These are phyloP conservation scores for Gremmenia infestans DNA, from an alignment of 2,329 filamentous ascomycete genomes.

Conservation along the genomic window DNA sequence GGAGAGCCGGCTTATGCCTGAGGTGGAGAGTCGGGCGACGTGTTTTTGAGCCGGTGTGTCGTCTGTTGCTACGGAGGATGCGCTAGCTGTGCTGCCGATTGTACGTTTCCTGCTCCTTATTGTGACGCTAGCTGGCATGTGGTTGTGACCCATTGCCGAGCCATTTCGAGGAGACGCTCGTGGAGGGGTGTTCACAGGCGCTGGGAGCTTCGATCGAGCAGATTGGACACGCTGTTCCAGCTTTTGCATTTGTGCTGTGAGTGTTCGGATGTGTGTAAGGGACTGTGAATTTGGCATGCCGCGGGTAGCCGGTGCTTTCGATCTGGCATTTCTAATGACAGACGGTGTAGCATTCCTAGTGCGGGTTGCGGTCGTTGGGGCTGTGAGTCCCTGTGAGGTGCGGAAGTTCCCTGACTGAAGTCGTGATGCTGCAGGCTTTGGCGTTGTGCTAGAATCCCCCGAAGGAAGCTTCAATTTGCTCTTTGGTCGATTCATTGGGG, in stretches of 20 bases:
- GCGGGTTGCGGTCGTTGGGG: slow-evolving; percentile 17
- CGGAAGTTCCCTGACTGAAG: slow-evolving; percentile 20
- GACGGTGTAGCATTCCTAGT: slow-evolving; percentile 31
- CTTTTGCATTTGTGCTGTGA: slow-evolving; percentile 96
- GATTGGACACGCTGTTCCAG: slow-evolving; percentile 91
- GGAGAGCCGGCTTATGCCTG: slow-evolving; percentile 57
- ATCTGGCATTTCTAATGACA: slow-evolving; percentile 36
- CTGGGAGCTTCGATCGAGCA: slow-evolving; percentile 85
- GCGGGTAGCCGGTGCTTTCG: slow-evolving; percentile 36
- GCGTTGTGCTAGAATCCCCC: slow-evolving; percentile 48
- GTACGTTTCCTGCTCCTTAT: slow-evolving; percentile 67
- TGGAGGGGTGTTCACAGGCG: slow-evolving; percentile 71
- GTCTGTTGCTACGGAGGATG: slow-evolving; percentile 24
- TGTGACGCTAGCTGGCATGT: slow-evolving; percentile 53
- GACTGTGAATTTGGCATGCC: slow-evolving; percentile 58
- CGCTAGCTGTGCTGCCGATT: slow-evolving; percentile 41
- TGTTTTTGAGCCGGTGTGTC: slow-evolving; percentile 42
- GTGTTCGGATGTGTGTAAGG: slow-evolving; percentile 83
- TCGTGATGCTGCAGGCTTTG: slow-evolving; percentile 39
- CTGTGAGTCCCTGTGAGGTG: slow-evolving; percentile 22
- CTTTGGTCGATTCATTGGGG: slow-evolving; percentile 27
- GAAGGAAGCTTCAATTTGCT: slow-evolving; percentile 52
- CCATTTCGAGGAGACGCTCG: slow-evolving; percentile 65
- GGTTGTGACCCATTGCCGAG: slow-evolving; percentile 36
- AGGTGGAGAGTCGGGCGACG: slow-evolving; percentile 54